These are phyloP conservation scores for Nakataea oryzae DNA, from an alignment of 2,329 filamentous ascomycete species.

Conservation along the genomic window DNA sequence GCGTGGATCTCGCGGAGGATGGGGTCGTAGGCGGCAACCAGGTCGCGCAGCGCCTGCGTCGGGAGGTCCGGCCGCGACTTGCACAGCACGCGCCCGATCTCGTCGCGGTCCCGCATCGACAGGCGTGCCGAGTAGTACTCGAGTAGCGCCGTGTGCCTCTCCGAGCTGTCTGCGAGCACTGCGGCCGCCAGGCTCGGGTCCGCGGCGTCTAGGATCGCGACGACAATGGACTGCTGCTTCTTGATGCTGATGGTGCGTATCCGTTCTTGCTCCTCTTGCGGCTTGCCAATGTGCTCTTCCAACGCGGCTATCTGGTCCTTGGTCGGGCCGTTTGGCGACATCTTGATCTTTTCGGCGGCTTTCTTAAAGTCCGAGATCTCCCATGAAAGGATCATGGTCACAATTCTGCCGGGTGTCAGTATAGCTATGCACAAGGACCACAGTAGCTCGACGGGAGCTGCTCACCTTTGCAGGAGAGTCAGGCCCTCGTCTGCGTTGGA, in stretches of 20 bases:
- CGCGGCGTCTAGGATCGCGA: conserved; percentile 49
- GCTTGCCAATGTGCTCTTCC: conserved; percentile 41
- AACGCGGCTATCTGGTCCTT: conserved; percentile 54
- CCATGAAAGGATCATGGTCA: conserved; percentile 63
- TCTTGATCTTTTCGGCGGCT: conserved; percentile 53
- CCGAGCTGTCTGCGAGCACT: conserved; percentile 31
- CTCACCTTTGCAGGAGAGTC: conserved; percentile 60
- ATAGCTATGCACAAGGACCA: not conserved
- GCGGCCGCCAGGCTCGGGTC: conserved; percentile 32
- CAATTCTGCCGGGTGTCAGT: conserved; percentile 41
- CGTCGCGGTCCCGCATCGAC: conserved; percentile 62
- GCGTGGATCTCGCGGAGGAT: conserved; percentile 65
- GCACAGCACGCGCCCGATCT: conserved; percentile 57
- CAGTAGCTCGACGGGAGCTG: not conserved
- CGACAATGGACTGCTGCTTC: conserved; percentile 49
- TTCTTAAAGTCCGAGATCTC: conserved; percentile 62
- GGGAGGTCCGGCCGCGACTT: conserved; percentile 59
- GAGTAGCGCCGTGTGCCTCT: conserved; percentile 53
- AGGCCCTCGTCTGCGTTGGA: conserved; percentile 64
- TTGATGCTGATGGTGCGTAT: conserved; percentile 44
- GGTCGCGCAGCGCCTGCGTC: conserved; percentile 56
- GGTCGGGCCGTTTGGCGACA: conserved; percentile 43
- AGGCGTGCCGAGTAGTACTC: conserved; percentile 64
- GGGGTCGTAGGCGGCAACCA: conserved; percentile 59
- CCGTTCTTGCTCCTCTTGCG: conserved; percentile 46